A percentile compares a stretch with the other conserved stretches of the same genome.
phyloP scores from a whole-genome alignment of 257 asterid genomes.

The Solanum sejunctum region DNA sequence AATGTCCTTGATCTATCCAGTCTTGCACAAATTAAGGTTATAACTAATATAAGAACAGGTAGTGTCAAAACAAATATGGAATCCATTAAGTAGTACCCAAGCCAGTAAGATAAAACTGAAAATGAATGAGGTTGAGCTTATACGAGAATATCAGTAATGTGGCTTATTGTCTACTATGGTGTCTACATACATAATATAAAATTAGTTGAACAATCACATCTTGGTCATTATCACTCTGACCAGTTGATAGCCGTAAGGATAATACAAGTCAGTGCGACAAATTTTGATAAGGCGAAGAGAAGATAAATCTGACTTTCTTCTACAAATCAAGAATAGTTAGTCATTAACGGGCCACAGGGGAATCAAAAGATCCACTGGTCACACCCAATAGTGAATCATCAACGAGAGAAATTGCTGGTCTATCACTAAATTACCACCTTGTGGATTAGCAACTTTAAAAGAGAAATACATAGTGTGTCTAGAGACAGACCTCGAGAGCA shows the following conservation, averaged over 20 bases:
- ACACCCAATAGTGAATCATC: not conserved
- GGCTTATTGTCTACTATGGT: not conserved
- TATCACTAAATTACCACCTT: not conserved
- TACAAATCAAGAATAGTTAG: not conserved
- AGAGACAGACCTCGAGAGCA: conserved; percentile 60
- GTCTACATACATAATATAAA: not conserved
- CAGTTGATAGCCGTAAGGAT: not conserved
- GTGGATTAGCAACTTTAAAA: not conserved
- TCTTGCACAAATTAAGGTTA: not conserved
- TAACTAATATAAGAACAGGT: not conserved
- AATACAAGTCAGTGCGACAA: not conserved
- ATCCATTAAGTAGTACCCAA: not conserved
- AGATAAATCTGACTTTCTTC: not conserved
- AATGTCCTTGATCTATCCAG: not conserved
- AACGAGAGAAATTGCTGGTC: not conserved
- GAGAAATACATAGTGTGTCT: not conserved
- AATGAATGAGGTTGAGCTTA: not conserved
- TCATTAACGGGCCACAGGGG: not conserved
- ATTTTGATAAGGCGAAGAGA: not conserved
- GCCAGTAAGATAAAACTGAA: not conserved
- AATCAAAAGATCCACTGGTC: not conserved
- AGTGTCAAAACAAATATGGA: not conserved
- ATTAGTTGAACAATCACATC: not conserved
- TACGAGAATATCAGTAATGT: not conserved
- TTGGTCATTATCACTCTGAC: not conserved